A percentile compares a stretch with the other conserved stretches of the same genome.
phyloP scores from a whole-genome alignment of 805 yeast genomes.

The Cyberlindnera petersonii region DNA sequence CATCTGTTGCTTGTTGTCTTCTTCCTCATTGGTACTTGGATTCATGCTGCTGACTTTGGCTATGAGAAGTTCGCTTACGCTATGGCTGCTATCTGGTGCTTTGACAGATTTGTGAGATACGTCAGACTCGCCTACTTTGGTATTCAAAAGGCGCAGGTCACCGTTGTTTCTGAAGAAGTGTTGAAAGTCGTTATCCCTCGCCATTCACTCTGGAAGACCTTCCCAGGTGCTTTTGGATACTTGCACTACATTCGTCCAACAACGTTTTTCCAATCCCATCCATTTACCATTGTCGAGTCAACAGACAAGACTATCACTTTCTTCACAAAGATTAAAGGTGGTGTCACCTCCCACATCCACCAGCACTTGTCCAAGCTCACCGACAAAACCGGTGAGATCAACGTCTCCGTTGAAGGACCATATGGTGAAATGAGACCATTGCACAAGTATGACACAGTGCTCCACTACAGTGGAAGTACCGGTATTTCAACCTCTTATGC shows the following conservation, averaged over 20 bases:
- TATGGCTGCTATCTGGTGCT: slow-evolving; percentile 41
- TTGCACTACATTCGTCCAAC: slow-evolving; percentile 50
- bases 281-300: slow-evolving; percentile 56
- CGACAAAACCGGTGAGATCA: slow-evolving; percentile 22
- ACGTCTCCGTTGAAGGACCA: slow-evolving; percentile 58
- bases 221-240: slow-evolving; percentile 57
- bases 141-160: slow-evolving; percentile 23
- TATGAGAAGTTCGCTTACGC: slow-evolving; percentile 43
- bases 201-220: slow-evolving; percentile 46
- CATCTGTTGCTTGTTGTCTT: slow-evolving; percentile 55
- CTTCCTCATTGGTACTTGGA: slow-evolving; percentile 53
- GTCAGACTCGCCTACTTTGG: slow-evolving; percentile 24
- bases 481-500: slow-evolving; percentile 50
- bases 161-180: slow-evolving; percentile 37
- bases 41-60: slow-evolving; percentile 49
- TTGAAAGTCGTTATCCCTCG: slow-evolving; percentile 36
- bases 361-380: slow-evolving; percentile 28
- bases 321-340: slow-evolving; percentile 51
- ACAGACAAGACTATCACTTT: slow-evolving; percentile 38
- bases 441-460: slow-evolving; percentile 35
- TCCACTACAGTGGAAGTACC: slow-evolving; percentile 48
- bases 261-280: slow-evolving; percentile 68
- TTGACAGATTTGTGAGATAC: slow-evolving; percentile 47
- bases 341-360: slow-evolving; percentile 36
- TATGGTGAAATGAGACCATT: slow-evolving; percentile 45